Base-by-base conservation (phyloP, 345 rosid species). In the Brassica incana region DNA sequence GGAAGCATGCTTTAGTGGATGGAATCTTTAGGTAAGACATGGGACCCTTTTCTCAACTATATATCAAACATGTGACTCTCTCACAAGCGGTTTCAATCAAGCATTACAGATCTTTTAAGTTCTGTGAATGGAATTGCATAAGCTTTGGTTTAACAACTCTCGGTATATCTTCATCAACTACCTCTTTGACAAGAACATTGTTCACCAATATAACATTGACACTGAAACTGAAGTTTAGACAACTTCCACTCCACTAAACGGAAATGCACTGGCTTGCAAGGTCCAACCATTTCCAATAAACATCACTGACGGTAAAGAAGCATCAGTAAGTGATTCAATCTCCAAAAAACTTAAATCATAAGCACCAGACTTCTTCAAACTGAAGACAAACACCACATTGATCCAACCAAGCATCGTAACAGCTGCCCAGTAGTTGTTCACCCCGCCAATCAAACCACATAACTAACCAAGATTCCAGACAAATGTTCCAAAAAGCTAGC, bases 401-500 rank as follows among this genome's bases (percentile, higher is more conserved):
- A 88, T 85, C 99, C 98, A 95, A 71, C 93, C 94, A 78, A 95
- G 80, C 87, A 93, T 87, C 14, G 96, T 91, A 77, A 91, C 61
- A 27, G 23, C 23, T 20, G 98, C 96, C 99, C 99, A 95, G 84
- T 84, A 95, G 83, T 91, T 89, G 77, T 88, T 93, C 99, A 95
- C 93, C 78, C 99, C 99, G 10, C 89, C 91, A 80, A 95, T 88
- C 82, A 95, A 74, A 65, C 96, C 16, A 92, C 92, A 83, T 95
- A 93, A 6, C 99, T 97, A 61, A 95, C 93, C 48, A 95, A 72
- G 29, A 95, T 95, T 40, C 98, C 99, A 0, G 97, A 90, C 67
- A 95, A 88, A 84, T 95, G 99, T 35, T 98, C 99, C 2, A 95
- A 86, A 80, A 95, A 95, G 78, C 99, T 93, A 3, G 99, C 99